Evolutionary conservation across 345 rosid genomes (phyloP), one percentile per base, ranked within the genome.

Genomic region (Xanthoceras sorbifolium): DNA sequence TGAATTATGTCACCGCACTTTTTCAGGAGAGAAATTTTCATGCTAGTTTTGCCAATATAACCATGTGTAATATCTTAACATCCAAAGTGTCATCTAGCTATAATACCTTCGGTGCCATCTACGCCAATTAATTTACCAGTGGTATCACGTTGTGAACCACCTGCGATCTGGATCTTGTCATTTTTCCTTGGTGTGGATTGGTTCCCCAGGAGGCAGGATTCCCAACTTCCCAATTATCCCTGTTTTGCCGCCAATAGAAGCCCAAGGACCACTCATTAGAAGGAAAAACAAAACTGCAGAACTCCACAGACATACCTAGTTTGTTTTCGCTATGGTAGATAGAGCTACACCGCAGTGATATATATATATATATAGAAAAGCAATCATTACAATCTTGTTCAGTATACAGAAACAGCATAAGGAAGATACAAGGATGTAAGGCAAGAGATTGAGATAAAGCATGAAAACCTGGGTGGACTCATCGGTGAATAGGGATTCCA

Each of bases 141-240:
- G 40, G 85, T 82, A n/a, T 97, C 98, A 0, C 97, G 98, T 31
- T 80, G 87, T 1, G 85, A 79, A 4, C 98, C 98, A 3, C 97
- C 95, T 82, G 89, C 88, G 22, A 94, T 93, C 87, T 89, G 93
- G 73, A 94, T 90, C 85, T 86, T 89, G 73, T 94, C 98, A 0
- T 86, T 78, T 77, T 94, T 94, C 86, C 90, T 87, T 3, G 98
- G 98, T 18, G 91, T 18, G 97, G 94, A 85, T 92, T 90, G n/a
- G 89, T 83, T 80, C 93, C 96, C 98, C 96, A 94, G 46, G 98
- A 86, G 31, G 69, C 97, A n/a, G n/a, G n/a, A n/a, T n/a, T 94
- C 36, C 91, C 94, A n/a, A 90, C 98, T 85, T 94, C 98, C 93
- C 97, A 91, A 67, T 89, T 91, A 82, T 91, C 96, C 90, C 94